Evolutionary conservation across 2,329 filamentous ascomycete genomes (phyloP).

Genomic region (Exophiala bonariae): DNA sequence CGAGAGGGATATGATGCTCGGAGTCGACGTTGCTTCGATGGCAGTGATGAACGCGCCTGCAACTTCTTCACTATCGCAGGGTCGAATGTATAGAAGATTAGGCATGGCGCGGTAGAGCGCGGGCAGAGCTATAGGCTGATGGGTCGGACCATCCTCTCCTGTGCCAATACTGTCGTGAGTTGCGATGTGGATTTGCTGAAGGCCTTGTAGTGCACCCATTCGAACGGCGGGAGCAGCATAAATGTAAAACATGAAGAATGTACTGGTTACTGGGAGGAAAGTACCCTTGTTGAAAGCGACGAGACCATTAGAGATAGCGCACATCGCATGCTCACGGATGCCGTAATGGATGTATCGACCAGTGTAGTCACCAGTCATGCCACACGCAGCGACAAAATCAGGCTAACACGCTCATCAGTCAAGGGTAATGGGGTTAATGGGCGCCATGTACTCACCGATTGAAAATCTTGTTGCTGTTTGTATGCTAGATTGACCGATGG

Average conservation of each 20-base stretch:
- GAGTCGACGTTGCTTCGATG: conserved; percentile 37
- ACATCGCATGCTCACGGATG: conserved; percentile 91
- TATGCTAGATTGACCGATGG: conserved; percentile 59
- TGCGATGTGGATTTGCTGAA: conserved; percentile 58
- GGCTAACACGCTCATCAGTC: not conserved
- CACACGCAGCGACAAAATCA: conserved; percentile 23
- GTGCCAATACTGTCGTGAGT: conserved; percentile 60
- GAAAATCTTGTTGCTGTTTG: conserved; percentile 53
- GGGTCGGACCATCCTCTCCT: conserved; percentile 63
- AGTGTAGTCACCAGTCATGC: conserved; percentile 33
- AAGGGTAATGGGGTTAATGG: not conserved
- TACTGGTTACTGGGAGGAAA: conserved; percentile 56
- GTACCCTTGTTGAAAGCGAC: conserved; percentile 56
- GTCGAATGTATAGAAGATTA: conserved; percentile 61
- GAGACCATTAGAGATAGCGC: conserved; percentile 77
- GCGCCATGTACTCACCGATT: conserved; percentile 27
- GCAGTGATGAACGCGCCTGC: conserved; percentile 46
- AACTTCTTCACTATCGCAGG: conserved; percentile 58
- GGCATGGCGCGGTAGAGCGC: conserved; percentile 63
- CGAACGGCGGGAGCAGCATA: conserved; percentile 55
- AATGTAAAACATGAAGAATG: conserved; percentile 61
- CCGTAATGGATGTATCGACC: conserved; percentile 70
- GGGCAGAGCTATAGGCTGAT: conserved; percentile 61
- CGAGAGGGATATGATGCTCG: conserved; percentile 41
- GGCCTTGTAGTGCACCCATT: conserved; percentile 56